These are phyloP conservation scores for Berberis vulgaris DNA, from an alignment of 164 flowering plant species.

Conservation along the genomic window DNA sequence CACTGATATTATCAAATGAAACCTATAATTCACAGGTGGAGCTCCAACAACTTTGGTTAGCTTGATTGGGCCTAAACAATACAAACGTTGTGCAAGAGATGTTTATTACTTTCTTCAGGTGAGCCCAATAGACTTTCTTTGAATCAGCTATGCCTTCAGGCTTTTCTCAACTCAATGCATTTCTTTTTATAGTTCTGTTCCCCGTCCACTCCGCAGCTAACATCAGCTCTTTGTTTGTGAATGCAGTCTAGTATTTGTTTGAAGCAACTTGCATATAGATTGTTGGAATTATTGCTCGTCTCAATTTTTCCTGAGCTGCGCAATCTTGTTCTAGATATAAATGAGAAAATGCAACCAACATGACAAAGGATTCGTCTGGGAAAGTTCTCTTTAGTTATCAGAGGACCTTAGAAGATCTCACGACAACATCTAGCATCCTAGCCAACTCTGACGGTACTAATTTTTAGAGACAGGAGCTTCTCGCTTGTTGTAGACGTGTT, in stretches of 20 bases:
- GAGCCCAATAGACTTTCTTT: neutral
- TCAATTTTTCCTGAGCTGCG: slow-evolving; percentile 87
- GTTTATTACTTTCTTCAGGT: slow-evolving; percentile 93
- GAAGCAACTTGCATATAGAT: slow-evolving; percentile 81
- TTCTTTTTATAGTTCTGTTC: neutral
- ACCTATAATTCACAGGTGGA: slow-evolving; percentile 39
- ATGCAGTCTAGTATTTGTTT: slow-evolving; percentile 76
- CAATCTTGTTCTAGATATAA: slow-evolving; percentile 49
- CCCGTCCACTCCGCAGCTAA: neutral
- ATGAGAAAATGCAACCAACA: slow-evolving; percentile 22
- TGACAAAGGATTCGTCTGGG: no score
- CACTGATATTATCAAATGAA: no score
- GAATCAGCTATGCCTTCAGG: neutral
- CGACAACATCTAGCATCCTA: no score
- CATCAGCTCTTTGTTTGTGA: neutral
- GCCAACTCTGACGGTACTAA: no score
- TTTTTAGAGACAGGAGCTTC: no score
- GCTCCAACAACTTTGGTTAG: slow-evolving; percentile 86
- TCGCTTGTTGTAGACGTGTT: no score
- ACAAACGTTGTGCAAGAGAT: slow-evolving; percentile 82
- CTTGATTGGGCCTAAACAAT: slow-evolving; percentile 85
- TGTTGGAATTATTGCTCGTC: slow-evolving; percentile 58
- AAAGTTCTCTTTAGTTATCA: no score
- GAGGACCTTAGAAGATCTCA: no score
- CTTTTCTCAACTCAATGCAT: no score